Conservation (phyloP, 371 early-diverging fungal species). For the Saksenaea vasiformis region DNA sequence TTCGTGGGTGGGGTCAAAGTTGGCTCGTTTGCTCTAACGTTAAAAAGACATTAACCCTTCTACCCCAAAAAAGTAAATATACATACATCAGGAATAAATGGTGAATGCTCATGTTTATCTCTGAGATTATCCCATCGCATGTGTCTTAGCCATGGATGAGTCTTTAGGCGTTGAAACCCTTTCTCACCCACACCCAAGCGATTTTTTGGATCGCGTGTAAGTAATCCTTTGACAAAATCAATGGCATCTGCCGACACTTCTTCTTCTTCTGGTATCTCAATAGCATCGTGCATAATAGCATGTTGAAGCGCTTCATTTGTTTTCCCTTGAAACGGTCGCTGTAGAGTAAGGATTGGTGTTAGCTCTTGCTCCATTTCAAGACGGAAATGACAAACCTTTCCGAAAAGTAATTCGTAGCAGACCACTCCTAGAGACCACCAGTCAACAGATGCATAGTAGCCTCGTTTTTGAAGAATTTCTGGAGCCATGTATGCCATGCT, state of each 20-base stretch:
- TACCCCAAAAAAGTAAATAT: no score
- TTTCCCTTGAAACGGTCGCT: constrained; percentile 73
- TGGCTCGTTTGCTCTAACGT: constrained; percentile 58
- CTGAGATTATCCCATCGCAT: constrained; percentile 61
- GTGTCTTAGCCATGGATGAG: constrained; percentile 63
- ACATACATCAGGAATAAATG: constrained; percentile 64
- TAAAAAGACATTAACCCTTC: constrained; percentile 3
- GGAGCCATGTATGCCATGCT: constrained; percentile 79
- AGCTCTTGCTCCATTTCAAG: background rate
- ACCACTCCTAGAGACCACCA: constrained; percentile 91
- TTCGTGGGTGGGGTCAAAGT: constrained; percentile 95
- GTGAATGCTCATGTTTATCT: constrained; percentile 56
- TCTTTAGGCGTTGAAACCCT: constrained; percentile 55
- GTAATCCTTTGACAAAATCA: constrained; percentile 54
- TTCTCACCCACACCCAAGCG: constrained; percentile 62
- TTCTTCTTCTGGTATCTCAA: constrained; percentile 56
- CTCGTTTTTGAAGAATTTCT: constrained; percentile 67
- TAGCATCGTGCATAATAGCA: constrained; percentile 56
- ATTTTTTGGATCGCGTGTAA: constrained; percentile 42
- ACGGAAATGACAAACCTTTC: constrained; percentile 48
- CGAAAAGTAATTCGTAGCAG: constrained; percentile 79
- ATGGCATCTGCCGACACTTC: constrained; percentile 54
- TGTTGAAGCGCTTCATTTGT: constrained; percentile 51
- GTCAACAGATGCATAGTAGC: constrained; percentile 73
- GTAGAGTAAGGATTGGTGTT: background rate